Evolutionary conservation across 129 eudicot species (phyloP), one percentile per base, ranked within the genome.

Genomic region (sunflower (Helianthus annuus)): DNA sequence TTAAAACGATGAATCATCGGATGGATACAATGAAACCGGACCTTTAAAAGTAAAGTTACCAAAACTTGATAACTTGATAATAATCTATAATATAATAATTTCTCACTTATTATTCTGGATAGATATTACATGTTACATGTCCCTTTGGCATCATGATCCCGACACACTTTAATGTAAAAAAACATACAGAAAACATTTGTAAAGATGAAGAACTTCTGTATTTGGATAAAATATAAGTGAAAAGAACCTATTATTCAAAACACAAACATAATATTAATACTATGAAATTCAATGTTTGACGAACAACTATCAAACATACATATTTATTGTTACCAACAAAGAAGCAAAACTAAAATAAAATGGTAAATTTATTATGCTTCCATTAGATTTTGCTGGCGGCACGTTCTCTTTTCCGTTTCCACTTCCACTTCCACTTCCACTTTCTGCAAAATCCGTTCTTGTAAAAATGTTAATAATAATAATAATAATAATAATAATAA

Each of bases 341-440:
- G n/a, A 53, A 71, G 48, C 53, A 64, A 71, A 32, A 32, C 44
- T 54, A 13, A 62, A 32, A 64, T 53, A 78, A 8, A 64, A 44
- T 63, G 77, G 5, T 19, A 70, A 10, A 10, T 54, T 64, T 10
- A 29, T 42, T 3, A 14, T 54, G 29, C 34, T 71, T 48, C 82
- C 77, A 19, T 70, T 61, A 5, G 77, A 78, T 70, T 51, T 63
- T 71, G 72, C 9, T 36, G 78, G 66, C 4, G 73, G 72, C 10
- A 32, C 19, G 27, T 59, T 32, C 1, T 71, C 45, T 52, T 68
- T 5, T 44, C 51, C 77, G 44, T 78, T 42, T 42, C 10, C 10
- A 6, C 10, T 42, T 42, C 46, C 46, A 42, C 73, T 5, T 44
- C 51, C 77, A 54, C 10, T 42, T 42, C 46, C 46, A 42, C 46